A percentile compares a stretch with the other conserved stretches of the same genome.
Evolutionary conservation across 352 stramenopile species (phyloP).

Genomic region (Phytophthora melonis): DNA sequence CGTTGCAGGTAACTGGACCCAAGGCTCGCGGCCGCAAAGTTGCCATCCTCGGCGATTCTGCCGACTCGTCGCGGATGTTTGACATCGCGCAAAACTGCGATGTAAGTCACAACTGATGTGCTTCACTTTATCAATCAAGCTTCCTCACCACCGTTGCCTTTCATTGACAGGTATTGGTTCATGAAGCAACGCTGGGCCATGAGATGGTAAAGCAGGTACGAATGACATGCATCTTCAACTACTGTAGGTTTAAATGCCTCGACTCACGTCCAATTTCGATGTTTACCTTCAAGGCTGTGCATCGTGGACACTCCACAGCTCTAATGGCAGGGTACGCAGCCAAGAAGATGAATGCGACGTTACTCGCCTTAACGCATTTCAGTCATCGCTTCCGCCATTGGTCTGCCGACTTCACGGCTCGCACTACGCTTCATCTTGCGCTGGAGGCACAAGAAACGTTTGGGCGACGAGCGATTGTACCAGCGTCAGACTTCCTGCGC

Average conservation of each 20-base stretch:
- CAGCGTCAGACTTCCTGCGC: constrained; percentile 82
- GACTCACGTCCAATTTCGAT: too few species aligned
- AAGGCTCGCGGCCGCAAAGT: constrained; percentile 73
- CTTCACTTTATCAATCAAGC: not conserved
- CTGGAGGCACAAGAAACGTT: constrained; percentile 77
- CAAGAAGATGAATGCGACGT: constrained; percentile 76
- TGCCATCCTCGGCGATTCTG: constrained; percentile 81
- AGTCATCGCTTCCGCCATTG: constrained; percentile 86
- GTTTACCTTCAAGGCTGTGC: constrained; percentile 50
- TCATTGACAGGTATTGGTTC: constrained; percentile 77
- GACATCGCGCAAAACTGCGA: constrained; percentile 82
- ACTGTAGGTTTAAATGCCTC: too few species aligned
- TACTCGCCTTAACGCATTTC: constrained; percentile 88
- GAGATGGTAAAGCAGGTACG: constrained; percentile 69
- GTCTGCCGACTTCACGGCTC: constrained; percentile 43
- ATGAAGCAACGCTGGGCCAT: constrained; percentile 86
- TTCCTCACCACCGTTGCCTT: constrained; percentile 8
- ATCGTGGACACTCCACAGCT: constrained; percentile 83
- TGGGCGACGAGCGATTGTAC: constrained; percentile 66
- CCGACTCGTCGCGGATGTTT: constrained; percentile 78
- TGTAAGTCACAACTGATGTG: constrained; percentile 40
- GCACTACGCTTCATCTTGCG: constrained; percentile 76
- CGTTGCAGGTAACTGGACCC: constrained; percentile 64
- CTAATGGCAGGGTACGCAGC: constrained; percentile 81
- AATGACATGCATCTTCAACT: not conserved